These are phyloP conservation scores for Populus alba DNA, from an alignment of 345 rosid genomes.

Conservation along the genomic window DNA sequence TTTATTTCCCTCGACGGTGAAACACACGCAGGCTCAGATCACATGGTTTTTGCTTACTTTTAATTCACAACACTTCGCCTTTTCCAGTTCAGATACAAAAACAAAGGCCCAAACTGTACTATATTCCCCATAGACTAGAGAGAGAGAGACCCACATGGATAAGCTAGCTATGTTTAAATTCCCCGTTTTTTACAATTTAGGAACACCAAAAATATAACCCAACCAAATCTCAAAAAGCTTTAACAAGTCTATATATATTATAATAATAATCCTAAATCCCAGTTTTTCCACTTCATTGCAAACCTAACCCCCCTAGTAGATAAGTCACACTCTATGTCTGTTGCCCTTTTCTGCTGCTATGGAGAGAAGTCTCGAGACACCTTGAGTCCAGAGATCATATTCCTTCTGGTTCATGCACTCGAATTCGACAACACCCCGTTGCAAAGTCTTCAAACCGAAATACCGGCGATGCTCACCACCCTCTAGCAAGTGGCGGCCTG, in stretches of 20 bases:
- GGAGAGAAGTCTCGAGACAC: constrained; percentile 77
- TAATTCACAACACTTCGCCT: neutral
- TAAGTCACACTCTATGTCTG: constrained; percentile 50
- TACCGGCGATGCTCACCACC: constrained; percentile 76
- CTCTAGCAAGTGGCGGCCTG: constrained; percentile 79
- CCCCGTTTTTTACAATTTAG: neutral
- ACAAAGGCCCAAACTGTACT: neutral
- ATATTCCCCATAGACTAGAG: neutral
- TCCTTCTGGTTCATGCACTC: constrained; percentile 80
- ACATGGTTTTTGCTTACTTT: constrained; percentile 5
- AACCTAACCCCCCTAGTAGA: neutral
- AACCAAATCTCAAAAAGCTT: neutral
- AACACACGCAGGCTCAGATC: neutral
- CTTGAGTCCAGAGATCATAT: constrained; percentile 86
- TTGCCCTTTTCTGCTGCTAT: constrained; percentile 55
- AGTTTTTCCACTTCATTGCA: neutral
- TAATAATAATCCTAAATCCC: neutral
- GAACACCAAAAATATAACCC: constrained; percentile 7
- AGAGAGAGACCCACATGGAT: neutral
- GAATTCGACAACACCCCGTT: constrained; percentile 66
- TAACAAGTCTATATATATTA: neutral
- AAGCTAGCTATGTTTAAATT: neutral
- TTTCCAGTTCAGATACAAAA: neutral
- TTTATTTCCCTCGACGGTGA: constrained; percentile 4
- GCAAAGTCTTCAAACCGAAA: constrained; percentile 66